Evolutionary conservation across 306 rosid genomes (phyloP).

Genomic region (Cicer arietinum): DNA sequence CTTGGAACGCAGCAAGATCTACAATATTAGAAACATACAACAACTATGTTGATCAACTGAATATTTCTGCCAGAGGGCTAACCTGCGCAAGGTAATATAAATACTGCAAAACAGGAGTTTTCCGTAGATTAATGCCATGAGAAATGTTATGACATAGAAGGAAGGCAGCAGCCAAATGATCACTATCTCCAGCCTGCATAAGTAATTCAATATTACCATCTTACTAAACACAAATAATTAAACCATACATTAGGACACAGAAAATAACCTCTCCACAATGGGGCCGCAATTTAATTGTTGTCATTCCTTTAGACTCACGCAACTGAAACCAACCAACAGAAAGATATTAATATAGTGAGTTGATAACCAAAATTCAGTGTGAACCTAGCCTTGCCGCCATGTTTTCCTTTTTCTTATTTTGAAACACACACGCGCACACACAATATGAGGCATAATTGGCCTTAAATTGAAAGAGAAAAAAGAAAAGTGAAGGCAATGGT

Average conservation of each 20-base stretch:
- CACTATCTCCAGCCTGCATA: conserved; percentile 83
- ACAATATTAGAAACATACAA: conserved; percentile 5
- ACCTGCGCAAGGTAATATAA: conserved; percentile 92
- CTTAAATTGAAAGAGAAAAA: background rate
- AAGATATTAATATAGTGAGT: conserved; percentile 27
- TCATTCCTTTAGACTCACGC: conserved; percentile 77
- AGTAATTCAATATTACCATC: conserved; percentile 42
- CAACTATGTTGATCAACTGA: conserved; percentile 25
- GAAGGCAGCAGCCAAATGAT: conserved; percentile 86
- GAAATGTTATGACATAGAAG: conserved; percentile 83
- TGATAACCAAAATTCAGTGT: background rate
- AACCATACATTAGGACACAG: conserved; percentile 30
- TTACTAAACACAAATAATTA: conserved; percentile 27
- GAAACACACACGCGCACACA: background rate
- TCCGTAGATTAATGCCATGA: conserved; percentile 81
- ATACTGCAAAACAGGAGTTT: conserved; percentile 86
- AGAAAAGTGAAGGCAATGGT: background rate
- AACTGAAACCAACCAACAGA: conserved; percentile 59
- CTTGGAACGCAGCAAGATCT: conserved; percentile 10
- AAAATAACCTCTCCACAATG: conserved; percentile 89
- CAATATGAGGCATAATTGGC: background rate
- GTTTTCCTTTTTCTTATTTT: conserved; percentile 1
- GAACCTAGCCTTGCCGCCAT: background rate
- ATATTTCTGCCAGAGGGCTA: conserved; percentile 20
- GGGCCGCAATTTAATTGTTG: conserved; percentile 78